Base-by-base conservation (phyloP, 345 rosid genomes). In the Salix exigua region DNA sequence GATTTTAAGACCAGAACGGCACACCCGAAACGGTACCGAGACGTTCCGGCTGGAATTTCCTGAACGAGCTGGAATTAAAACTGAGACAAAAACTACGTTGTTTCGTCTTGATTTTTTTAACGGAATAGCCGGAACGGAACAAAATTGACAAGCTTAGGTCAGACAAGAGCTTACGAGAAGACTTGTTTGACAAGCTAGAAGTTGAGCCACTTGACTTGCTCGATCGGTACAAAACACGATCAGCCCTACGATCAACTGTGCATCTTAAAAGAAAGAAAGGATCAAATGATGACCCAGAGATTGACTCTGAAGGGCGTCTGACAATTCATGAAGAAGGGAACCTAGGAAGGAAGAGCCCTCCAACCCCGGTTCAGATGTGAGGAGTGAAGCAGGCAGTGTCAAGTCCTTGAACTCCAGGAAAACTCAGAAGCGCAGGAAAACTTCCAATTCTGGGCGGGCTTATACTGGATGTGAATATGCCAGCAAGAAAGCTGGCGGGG, bases 161-260 rank as follows among this genome's bases (percentile, higher is more conserved):
- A n/a, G 86, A 83, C 65, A 89, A 81, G 84, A 91, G 96, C 80
- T 87, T 89, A 83, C 90, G 90, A 25, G 96, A 90, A 84, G 98
- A 89, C 75, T 78, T 80, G 68, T 76, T 83, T 69, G 90, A 90
- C 53, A 92, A 90, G 79, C 73, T 89, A 62, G 99, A 92, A 42
- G 97, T 93, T 64, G 99, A 93, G 81, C 99, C 99, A 3, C 93
- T 96, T 2, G 97, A 96, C 84, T 81, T 96, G 44, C 94, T 96
- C 74, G 99, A 93, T 78, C 86, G 81, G 77, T 71, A 69, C 80
- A 93, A 87, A 86, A 96, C 91, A 69, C 89, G 97, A 78, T 88
- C 88, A 35, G 89, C 96, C 35, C 94, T 96, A 60, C 85, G 88
- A 68, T 88, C 97, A 74, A 87, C 90, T 46, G 84, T 73, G 38